Percentiles rank a stretch among this genome's conserved stretches.
Conservation (phyloP, 257 asterid species). For the Thymus mandschuricus region DNA sequence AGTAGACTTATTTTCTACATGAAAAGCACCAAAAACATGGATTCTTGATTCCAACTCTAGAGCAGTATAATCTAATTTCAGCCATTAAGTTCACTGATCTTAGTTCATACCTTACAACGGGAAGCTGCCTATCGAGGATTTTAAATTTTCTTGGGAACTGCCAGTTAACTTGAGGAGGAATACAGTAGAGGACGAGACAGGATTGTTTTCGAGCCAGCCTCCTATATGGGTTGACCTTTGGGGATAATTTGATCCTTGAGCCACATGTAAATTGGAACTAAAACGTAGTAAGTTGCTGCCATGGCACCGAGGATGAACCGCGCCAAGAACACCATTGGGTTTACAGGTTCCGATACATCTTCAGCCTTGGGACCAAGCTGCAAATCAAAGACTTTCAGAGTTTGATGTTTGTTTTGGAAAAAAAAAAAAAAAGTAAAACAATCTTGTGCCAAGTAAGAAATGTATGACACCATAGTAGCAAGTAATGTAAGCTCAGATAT, state of each 20-base stretch:
- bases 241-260: constrained; percentile 84
- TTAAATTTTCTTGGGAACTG: not conserved
- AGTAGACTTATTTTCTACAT: constrained; percentile 1
- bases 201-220: constrained; percentile 7
- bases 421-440: not conserved
- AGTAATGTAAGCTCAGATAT: not conserved
- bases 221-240: constrained; percentile 75
- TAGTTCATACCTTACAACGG: constrained; percentile 12
- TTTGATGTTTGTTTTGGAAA: not conserved
- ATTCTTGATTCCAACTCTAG: not conserved
- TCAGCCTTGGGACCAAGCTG: constrained; percentile 94
- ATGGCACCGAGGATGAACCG: constrained; percentile 74
- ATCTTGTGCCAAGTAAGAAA: not conserved
- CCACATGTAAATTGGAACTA: constrained; percentile 98
- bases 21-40: constrained; percentile 6
- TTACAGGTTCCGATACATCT: constrained; percentile 72
- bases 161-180: constrained; percentile 9
- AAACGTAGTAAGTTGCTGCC: constrained; percentile 78
- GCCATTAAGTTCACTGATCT: constrained; percentile 18
- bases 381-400: constrained; percentile 3
- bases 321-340: constrained; percentile 57
- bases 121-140: constrained; percentile 8
- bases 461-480: not conserved
- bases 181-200: constrained; percentile 10
- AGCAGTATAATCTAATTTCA: constrained; percentile 7